Evolutionary conservation across 2,329 filamentous ascomycete species (phyloP).

Genomic region (Lasiodiplodia citricola): DNA sequence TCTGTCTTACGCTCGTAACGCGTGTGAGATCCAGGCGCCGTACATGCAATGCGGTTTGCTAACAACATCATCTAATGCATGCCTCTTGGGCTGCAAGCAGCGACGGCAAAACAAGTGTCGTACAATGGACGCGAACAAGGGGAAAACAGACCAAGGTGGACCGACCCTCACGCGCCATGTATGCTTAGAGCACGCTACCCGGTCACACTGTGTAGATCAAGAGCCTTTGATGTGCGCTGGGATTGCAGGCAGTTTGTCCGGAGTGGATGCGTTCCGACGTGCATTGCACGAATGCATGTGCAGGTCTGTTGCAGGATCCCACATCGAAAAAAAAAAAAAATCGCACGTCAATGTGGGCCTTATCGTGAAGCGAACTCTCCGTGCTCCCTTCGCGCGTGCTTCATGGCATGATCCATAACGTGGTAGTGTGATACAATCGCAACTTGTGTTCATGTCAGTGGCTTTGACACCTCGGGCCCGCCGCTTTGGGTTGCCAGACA

Average conservation of each 20-base stretch:
- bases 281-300: not conserved
- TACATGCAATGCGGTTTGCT: not conserved
- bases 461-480: not conserved
- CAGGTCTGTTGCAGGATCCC: not conserved
- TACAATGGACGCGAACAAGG: not conserved
- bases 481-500: not conserved
- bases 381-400: not conserved
- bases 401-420: not conserved
- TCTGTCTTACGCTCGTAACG: not conserved
- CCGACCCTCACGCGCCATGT: not conserved
- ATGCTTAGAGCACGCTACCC: not conserved
- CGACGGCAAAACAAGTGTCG: not conserved
- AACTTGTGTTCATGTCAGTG: not conserved
- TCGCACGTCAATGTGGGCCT: not conserved
- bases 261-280: not conserved
- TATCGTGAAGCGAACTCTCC: not conserved
- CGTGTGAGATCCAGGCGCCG: not conserved
- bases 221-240: not conserved
- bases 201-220: not conserved
- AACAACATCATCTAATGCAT: not conserved
- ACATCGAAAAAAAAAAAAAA: not conserved
- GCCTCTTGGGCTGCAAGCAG: not conserved
- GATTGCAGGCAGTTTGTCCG: not conserved
- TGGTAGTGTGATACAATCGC: not conserved
- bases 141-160: not conserved